Evolutionary conservation across 1,139 yeast species (phyloP), one percentile per base, ranked within the genome.

Genomic region (Protomyces pachydermus): DNA sequence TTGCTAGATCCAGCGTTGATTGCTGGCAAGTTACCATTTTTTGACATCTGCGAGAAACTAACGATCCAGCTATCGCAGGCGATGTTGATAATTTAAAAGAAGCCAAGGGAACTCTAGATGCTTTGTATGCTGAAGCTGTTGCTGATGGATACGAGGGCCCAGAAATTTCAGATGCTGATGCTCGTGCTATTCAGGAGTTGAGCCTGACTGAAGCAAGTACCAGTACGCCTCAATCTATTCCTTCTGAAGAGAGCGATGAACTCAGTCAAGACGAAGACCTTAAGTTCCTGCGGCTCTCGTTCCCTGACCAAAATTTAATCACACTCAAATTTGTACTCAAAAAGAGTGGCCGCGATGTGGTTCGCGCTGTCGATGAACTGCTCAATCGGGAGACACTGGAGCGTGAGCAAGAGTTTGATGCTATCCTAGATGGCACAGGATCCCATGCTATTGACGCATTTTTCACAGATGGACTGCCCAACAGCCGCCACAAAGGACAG

Each of bases 311-410:
- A 23, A 52, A 54, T 37, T 34, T 54, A 8, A 39, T 50, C 12
- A 61, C 58, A 8, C 45, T 65, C n/a, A 46, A 56, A 37, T 61
- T 56, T 48, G 60, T 57, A 10, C 65, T 61, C 37, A 16, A 38
- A 32, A 61, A 65, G 52, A 54, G 65, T 37, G 51, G 39, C n/a
- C 39, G 50, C 25, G 66, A 65, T 46, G 53, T 60, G 20, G n/a
- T 38, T 14, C 54, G 55, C 34, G 46, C 65, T 48, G 45, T 55
- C 38, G 66, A 65, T 28, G 66, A 65, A 56, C 54, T 65, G 12
- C 55, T 65, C 42, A 65, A 60, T 46, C 61, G 45, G n/a, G 65
- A 61, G 25, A 25, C 48, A 16, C 50, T 65, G n/a, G 61, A 64
- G n/a, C 42, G 51, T 28, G 56, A 60, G 23, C 42, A 45, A 32